Conservation (phyloP, 2,329 filamentous ascomycete species). For the Thermothelomyces thermophilus region DNA sequence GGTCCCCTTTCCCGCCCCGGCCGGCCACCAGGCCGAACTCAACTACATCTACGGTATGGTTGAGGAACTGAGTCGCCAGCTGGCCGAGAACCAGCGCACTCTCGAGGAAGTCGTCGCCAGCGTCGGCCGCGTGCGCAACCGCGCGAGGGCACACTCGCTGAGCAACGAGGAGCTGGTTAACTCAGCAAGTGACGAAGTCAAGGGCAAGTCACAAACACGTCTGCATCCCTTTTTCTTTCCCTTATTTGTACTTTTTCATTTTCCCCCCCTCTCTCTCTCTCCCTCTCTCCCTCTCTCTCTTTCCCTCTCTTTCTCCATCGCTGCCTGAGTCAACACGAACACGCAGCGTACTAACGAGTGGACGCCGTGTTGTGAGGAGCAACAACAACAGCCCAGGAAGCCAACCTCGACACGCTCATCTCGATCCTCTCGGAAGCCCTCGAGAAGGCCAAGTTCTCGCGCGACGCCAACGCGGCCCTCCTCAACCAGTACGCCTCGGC, state of each 20-base stretch:
- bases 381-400: constrained; percentile 44
- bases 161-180: constrained; percentile 54
- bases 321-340: too few relatives aligned
- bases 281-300: too few relatives aligned
- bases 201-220: constrained; percentile 36
- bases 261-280: too few relatives aligned
- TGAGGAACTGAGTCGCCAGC: constrained; percentile 57
- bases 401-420: constrained; percentile 55
- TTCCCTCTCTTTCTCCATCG: too few relatives aligned
- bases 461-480: constrained; percentile 54
- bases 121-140: constrained; percentile 54
- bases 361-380: background rate
- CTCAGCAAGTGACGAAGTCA: constrained; percentile 49
- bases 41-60: constrained; percentile 64
- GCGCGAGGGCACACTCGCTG: constrained; percentile 45
- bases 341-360: background rate
- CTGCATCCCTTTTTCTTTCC: constrained; percentile 4
- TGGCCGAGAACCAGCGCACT: constrained; percentile 54
- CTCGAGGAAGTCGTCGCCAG: constrained; percentile 60
- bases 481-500: constrained; percentile 53
- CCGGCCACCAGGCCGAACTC: constrained; percentile 60
- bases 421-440: constrained; percentile 56
- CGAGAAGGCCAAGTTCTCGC: constrained; percentile 54
- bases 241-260: background rate
- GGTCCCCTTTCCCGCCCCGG: constrained; percentile 53